phyloP scores from a whole-genome alignment of 345 rosid genomes.

The Hibiscus mutabilis region DNA sequence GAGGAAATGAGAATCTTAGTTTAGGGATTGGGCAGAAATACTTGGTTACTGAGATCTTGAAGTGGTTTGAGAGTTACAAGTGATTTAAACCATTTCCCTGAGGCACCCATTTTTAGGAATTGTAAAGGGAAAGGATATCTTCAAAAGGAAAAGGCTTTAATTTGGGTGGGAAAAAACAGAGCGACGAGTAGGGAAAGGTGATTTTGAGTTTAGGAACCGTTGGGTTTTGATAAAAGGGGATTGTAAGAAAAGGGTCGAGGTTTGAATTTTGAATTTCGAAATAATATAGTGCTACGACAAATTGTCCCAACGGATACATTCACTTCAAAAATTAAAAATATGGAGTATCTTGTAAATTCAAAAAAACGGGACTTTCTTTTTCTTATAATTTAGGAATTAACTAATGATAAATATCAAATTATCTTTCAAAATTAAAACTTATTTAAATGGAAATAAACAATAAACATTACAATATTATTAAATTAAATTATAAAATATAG shows the following conservation, averaged over 20 bases:
- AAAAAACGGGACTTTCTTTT: too few species aligned
- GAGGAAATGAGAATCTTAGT: background rate
- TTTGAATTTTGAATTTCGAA: conserved; percentile 41
- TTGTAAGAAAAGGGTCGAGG: background rate
- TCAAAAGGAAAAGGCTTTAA: conserved; percentile 8
- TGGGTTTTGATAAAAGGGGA: too few species aligned
- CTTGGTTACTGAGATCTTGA: conserved; percentile 31
- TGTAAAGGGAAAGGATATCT: background rate
- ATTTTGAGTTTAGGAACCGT: background rate
- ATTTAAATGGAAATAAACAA: too few species aligned
- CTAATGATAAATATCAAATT: too few species aligned
- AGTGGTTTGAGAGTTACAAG: conserved; percentile 42
- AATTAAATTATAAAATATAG: too few species aligned
- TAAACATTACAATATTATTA: too few species aligned
- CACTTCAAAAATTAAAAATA: conserved; percentile 10
- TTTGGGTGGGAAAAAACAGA: background rate
- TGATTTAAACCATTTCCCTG: conserved; percentile 73
- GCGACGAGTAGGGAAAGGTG: background rate
- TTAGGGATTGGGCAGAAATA: conserved; percentile 8
- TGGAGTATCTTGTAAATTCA: too few species aligned
- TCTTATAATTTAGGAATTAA: too few species aligned
- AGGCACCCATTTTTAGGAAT: conserved; percentile 47
- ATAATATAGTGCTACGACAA: too few species aligned
- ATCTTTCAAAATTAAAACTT: too few species aligned
- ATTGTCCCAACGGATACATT: too few species aligned